Evolutionary conservation across 768 basidiomycete genomes (phyloP).

Genomic region (Rhizopogon vulgaris): DNA sequence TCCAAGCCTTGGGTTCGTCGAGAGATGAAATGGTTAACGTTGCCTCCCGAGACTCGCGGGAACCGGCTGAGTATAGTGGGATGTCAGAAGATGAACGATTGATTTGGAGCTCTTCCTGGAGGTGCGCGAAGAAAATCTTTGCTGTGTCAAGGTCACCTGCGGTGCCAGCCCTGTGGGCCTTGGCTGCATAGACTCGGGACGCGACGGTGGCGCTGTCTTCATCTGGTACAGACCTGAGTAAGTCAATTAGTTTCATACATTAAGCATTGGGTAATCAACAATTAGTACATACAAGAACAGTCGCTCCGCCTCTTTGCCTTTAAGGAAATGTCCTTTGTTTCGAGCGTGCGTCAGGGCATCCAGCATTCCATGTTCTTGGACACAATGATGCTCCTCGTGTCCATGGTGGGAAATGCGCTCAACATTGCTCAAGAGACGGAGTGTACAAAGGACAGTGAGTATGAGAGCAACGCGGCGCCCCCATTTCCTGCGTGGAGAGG

Average conservation of each 20-base stretch:
- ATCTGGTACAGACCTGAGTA: constrained; percentile 43
- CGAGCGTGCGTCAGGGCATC: constrained; percentile 11
- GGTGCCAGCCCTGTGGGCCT: constrained; percentile 60
- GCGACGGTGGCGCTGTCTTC: constrained; percentile 42
- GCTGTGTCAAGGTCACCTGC: constrained; percentile 52
- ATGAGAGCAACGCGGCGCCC: constrained; percentile 5
- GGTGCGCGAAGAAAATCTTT: constrained; percentile 43
- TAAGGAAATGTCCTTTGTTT: constrained; percentile 15
- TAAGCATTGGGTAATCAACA: background rate
- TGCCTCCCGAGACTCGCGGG: constrained; percentile 44
- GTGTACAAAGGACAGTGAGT: background rate
- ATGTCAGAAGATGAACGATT: constrained; percentile 17
- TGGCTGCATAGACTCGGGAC: constrained; percentile 45
- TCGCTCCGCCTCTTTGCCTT: constrained; percentile 34
- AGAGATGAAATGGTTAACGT: constrained; percentile 41
- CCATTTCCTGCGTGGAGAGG: constrained; percentile 11
- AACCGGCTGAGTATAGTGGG: constrained; percentile 54
- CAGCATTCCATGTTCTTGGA: constrained; percentile 9
- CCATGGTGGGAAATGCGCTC: background rate
- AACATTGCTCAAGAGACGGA: constrained; percentile 8
- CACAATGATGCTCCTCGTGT: background rate
- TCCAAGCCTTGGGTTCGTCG: constrained; percentile 47
- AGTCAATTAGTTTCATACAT: background rate
- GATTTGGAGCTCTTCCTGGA: constrained; percentile 47
- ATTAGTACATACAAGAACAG: constrained; percentile 38